Conservation (phyloP, 2,329 filamentous ascomycete genomes). For the Fulvia fulva region DNA sequence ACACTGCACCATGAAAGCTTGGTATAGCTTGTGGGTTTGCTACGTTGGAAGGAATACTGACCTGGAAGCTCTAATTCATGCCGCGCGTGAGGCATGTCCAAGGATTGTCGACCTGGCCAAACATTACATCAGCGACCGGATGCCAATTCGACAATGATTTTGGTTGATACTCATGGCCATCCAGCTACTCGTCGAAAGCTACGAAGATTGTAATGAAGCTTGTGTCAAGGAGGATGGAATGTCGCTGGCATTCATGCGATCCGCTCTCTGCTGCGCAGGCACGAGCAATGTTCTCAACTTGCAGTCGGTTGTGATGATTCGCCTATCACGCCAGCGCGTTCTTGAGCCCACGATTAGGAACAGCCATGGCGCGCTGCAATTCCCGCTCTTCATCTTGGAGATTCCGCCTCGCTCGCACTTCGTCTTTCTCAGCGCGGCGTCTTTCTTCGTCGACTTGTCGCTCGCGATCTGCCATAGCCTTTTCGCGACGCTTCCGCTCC, state of each 20-base stretch:
- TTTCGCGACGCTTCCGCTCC: constrained; percentile 19
- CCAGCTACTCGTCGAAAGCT: too few species aligned
- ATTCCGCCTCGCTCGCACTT: constrained; percentile 16
- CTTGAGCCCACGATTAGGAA: constrained; percentile 6
- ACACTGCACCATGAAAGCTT: background rate
- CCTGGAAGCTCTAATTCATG: background rate
- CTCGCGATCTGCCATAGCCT: constrained; percentile 22
- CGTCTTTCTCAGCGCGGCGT: constrained; percentile 16
- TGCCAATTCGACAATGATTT: too few species aligned
- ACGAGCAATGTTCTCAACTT: too few species aligned
- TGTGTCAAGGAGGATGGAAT: too few species aligned
- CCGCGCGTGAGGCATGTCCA: too few species aligned
- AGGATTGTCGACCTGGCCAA: too few species aligned
- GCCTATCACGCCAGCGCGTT: background rate
- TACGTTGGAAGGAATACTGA: background rate
- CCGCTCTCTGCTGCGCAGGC: too few species aligned
- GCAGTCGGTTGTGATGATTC: background rate
- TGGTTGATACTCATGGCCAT: too few species aligned
- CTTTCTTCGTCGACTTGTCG: constrained; percentile 23
- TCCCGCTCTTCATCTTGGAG: constrained; percentile 22
- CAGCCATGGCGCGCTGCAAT: constrained; percentile 19
- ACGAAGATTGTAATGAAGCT: too few species aligned
- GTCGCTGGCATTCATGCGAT: too few species aligned
- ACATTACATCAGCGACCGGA: too few species aligned
- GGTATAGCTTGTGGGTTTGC: background rate